Base-by-base conservation (phyloP, 108 stramenopile species). In the Mayamaea pseudoterrestris region DNA sequence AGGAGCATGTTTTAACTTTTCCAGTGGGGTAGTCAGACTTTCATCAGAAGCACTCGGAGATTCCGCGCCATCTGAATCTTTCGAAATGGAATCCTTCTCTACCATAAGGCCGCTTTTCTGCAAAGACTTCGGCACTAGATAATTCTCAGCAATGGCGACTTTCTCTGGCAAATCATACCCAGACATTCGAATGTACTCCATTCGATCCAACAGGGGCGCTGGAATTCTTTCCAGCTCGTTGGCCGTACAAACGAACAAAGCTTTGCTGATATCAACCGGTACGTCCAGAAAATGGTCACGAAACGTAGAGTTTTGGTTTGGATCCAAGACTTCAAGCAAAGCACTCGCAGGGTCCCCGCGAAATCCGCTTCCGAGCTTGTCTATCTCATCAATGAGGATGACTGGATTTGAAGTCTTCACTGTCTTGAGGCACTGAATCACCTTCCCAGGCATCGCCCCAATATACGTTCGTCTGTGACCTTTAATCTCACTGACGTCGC, bases 151-250 rank as follows among this genome's bases (percentile, higher is more conserved):
- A 40, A 99, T 99, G 47, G 83, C 90, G 28, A 99, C 58, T 65
- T 99, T 99, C 34, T 99, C 98, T 20, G 88, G 88, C 22, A 93
- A 73, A 53, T 97, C 96, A 68, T 99, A 98, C 13, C 98, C 98
- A 41, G 93, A 91, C 8, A 99, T 58, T 30, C 86, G 83, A 54
- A 99, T 88, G 26, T 96, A 77, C 65, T 99, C 98, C 96, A 99
- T 97, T 21, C 98, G 73, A 61, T 99, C 98, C 24, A 89, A 63
- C 27, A 99, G 61, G 4, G 98, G 96, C 0, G 84, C 95, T 20
- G 98, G 96, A 45, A 99, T 97, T 8, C 77, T 78, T 28, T 82
- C 84, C 32, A 85, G 48, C 34, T 81, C 82, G 74, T 99, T 99
- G 5, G 96, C 95, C 5, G 98, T 99, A 59, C 96, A 99, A 69